phyloP scores from a whole-genome alignment of 2,329 filamentous ascomycete genomes.

The Fusarium illudens region DNA sequence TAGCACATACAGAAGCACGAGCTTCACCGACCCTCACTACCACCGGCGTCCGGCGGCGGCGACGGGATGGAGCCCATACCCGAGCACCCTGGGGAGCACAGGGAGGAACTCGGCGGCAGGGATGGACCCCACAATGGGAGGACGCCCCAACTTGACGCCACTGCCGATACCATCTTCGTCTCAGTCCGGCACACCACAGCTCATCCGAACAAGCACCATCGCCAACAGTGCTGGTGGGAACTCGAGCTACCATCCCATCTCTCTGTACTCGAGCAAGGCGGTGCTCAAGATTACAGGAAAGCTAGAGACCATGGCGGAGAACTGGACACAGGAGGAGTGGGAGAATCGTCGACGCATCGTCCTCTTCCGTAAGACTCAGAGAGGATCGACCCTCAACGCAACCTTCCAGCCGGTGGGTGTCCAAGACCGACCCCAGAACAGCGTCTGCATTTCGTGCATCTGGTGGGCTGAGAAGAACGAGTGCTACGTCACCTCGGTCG shows the following conservation, averaged over 20 bases:
- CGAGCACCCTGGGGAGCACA: slow-evolving; percentile 51
- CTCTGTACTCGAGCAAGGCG: slow-evolving; percentile 85
- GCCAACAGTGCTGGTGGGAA: slow-evolving; percentile 48
- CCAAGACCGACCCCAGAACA: slow-evolving; percentile 81
- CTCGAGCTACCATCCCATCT: slow-evolving; percentile 76
- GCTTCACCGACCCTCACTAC: slow-evolving; percentile 61
- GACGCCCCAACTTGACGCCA: slow-evolving; percentile 57
- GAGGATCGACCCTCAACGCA: slow-evolving; percentile 81
- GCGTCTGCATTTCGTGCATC: slow-evolving; percentile 96
- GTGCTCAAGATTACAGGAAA: slow-evolving; percentile 86
- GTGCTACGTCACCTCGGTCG: slow-evolving; percentile 94
- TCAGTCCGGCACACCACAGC: slow-evolving; percentile 52
- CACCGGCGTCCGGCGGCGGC: slow-evolving; percentile 46
- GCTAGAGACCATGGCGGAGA: slow-evolving; percentile 81
- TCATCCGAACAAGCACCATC: slow-evolving; percentile 66
- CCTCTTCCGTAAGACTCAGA: slow-evolving; percentile 84
- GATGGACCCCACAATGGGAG: slow-evolving; percentile 54
- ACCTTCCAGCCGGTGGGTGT: slow-evolving; percentile 81
- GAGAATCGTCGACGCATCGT: slow-evolving; percentile 83
- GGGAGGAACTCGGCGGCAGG: slow-evolving; percentile 53
- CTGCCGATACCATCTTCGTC: slow-evolving; percentile 57
- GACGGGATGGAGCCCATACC: slow-evolving; percentile 55
- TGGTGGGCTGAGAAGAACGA: slow-evolving; percentile 93
- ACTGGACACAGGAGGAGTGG: slow-evolving; percentile 86
- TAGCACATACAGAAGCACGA: slow-evolving; percentile 61